These are phyloP conservation scores for Termitomyces sp. DNA, from an alignment of 768 basidiomycete species.

Conservation along the genomic window DNA sequence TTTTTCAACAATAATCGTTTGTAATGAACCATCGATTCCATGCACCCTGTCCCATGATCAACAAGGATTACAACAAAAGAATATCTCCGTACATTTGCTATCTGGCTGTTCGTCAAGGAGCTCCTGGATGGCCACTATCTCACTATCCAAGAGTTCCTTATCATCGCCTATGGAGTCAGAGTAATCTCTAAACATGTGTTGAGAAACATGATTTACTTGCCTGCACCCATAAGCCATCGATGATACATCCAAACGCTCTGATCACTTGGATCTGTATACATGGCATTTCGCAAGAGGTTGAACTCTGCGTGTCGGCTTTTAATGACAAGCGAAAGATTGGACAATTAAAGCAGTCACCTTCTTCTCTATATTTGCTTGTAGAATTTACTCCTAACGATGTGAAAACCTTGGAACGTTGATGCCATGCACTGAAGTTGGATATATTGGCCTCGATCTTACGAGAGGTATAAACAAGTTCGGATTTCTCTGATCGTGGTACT, in stretches of 20 bases:
- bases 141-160: conserved; percentile 53
- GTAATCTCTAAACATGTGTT: background rate
- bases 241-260: conserved; percentile 99
- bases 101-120: conserved; percentile 86
- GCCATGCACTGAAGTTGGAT: conserved; percentile 99
- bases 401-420: conserved; percentile 86
- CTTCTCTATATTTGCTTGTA: conserved; percentile 51
- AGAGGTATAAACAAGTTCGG: conserved; percentile 84
- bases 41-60: conserved; percentile 63
- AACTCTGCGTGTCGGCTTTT: conserved; percentile 55
- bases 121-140: conserved; percentile 77
- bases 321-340: background rate
- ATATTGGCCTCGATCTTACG: conserved; percentile 92
- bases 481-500: conserved; percentile 40
- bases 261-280: conserved; percentile 95
- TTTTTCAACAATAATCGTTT: conserved; percentile 59
- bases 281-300: conserved; percentile 85
- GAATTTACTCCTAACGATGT: conserved; percentile 58
- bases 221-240: conserved; percentile 87
- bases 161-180: conserved; percentile 45
- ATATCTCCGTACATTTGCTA: conserved; percentile 68
- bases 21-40: conserved; percentile 88
- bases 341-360: conserved; percentile 39
- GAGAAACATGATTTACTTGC: conserved; percentile 32
- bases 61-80: background rate